Evolutionary conservation across 192 early-diverging fungal species (phyloP), one percentile per base, ranked within the genome.

Genomic region (Coemansia sp.): DNA sequence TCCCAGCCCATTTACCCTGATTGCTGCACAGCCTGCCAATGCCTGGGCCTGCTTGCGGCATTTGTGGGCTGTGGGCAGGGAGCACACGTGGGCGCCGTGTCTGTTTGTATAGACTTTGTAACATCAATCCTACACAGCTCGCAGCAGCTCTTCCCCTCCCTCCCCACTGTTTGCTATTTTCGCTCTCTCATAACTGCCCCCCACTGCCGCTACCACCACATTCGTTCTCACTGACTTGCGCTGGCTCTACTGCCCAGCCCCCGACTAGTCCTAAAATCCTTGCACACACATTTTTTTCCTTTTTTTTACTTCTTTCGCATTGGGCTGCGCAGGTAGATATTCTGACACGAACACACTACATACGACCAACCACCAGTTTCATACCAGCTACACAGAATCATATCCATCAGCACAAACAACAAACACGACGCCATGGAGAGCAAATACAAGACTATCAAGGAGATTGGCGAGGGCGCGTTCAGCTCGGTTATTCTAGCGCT

Each of bases 381-480:
- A 28, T 31, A 49, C 6, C 19, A 47, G 41, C 16, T 31, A 38
- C 25, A 44, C 38, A 44, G 12, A 9, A 44, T 16, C 38, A 44
- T 44, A 44, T 16, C 7, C 38, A 55, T 57, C 28, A 21, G 12
- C 60, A 62, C 5, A 34, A 60, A 47, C 58, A 60, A 48, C 58
- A 21, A 49, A 60, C 4, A 2, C 27, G 34, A 52, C 19, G 27
- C n/a, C 7, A 78, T 78, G 76, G 76, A 78, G 64, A 78, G 72
- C 72, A 71, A 62, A 59, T 83, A 83, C 73, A 71, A 78, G 69
- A 60, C 73, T 0, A 74, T 76, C 53, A 69, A 69, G 62, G 61
- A 72, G 34, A 79, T 83, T 21, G 82, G 82, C 64, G 77, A 83
- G 54, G 82, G 82, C 41, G 82, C 82, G 24, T 83, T 83, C 52